phyloP scores from a whole-genome alignment of 1,284 basidiomycete genomes.

The Ceratobasidium sp. region DNA sequence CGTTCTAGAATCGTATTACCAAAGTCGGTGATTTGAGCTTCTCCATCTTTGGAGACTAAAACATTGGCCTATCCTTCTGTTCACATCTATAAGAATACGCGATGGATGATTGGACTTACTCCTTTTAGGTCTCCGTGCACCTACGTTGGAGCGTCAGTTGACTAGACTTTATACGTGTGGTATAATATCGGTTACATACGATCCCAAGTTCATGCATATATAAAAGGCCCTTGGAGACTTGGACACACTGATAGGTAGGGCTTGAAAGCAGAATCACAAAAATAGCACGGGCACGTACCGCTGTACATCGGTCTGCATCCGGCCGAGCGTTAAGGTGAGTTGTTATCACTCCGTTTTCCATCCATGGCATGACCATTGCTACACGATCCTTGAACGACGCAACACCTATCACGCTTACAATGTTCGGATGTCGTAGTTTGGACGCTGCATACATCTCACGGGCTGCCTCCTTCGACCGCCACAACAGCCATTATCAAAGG shows the following conservation, averaged over 20 bases:
- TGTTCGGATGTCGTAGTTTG: neutral
- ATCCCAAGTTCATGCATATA: neutral
- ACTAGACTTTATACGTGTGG: neutral
- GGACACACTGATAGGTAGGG: neutral
- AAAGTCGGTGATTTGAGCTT: neutral
- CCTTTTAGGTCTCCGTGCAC: conserved; percentile 5
- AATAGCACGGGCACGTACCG: neutral
- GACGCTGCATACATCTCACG: conserved; percentile 29
- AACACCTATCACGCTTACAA: neutral
- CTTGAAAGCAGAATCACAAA: neutral
- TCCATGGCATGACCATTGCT: conserved; percentile 24
- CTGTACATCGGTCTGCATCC: neutral
- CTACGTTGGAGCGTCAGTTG: neutral
- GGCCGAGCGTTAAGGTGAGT: neutral
- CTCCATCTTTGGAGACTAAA: neutral
- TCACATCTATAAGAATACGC: too few relatives aligned
- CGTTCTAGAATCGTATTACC: neutral
- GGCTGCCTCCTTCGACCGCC: neutral
- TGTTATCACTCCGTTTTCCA: neutral
- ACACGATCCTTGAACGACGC: neutral
- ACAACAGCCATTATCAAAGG: neutral
- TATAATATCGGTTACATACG: neutral
- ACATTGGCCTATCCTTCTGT: neutral
- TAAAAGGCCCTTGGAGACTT: neutral
- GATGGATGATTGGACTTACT: neutral